Evolutionary conservation across 2,329 filamentous ascomycete genomes (phyloP).

Genomic region (Ceratocystis huliohia): DNA sequence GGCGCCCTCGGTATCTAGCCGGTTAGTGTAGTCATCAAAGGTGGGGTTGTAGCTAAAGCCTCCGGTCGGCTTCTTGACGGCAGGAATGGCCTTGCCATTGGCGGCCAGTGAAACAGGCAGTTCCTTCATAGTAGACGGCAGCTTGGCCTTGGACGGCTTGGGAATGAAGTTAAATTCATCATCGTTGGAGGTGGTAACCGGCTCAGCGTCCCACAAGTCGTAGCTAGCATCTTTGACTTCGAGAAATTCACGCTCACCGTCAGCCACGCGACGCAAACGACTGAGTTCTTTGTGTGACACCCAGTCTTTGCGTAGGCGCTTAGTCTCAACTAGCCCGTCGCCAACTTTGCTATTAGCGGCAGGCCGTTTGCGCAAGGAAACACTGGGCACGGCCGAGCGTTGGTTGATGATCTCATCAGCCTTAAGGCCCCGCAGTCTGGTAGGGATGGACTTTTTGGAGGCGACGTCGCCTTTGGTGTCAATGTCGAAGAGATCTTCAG

Average conservation of each 20-base stretch:
- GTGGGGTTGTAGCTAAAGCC: constrained; percentile 88
- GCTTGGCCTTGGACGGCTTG: constrained; percentile 51
- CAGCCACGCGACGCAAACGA: constrained; percentile 65
- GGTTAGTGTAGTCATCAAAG: constrained; percentile 71
- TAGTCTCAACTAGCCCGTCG: constrained; percentile 60
- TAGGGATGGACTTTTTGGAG: constrained; percentile 50
- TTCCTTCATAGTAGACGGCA: constrained; percentile 61
- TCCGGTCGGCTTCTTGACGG: constrained; percentile 64
- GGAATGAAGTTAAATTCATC: constrained; percentile 53
- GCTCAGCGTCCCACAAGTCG: constrained; percentile 59
- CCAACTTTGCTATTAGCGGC: constrained; percentile 47
- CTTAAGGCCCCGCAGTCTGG: constrained; percentile 68
- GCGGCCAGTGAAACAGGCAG: constrained; percentile 72
- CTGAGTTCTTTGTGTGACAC: constrained; percentile 75
- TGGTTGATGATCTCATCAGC: constrained; percentile 82
- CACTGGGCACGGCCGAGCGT: constrained; percentile 68
- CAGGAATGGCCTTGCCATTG: constrained; percentile 64
- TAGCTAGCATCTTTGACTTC: constrained; percentile 51
- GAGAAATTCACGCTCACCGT: constrained; percentile 50
- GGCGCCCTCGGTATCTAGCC: constrained; percentile 60
- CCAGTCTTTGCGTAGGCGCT: constrained; percentile 65
- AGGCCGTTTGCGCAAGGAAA: constrained; percentile 65
- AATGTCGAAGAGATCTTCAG: constrained; percentile 72
- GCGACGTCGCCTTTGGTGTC: constrained; percentile 60
- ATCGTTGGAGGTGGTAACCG: constrained; percentile 28